Base-by-base conservation (phyloP, 1,139 yeast species). In the Pichia sp. region DNA sequence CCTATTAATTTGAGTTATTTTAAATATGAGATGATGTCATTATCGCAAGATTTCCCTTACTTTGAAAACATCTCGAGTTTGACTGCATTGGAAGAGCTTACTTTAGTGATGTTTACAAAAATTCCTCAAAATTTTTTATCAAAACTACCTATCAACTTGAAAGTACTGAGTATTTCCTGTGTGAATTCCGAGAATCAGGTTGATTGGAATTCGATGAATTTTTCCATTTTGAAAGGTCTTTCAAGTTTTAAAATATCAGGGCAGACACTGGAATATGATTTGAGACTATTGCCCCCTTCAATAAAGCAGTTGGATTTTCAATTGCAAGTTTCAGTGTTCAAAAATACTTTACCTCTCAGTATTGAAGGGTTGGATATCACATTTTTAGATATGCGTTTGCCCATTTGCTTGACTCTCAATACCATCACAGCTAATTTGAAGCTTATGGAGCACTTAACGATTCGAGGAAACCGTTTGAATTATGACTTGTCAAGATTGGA, bases 191-290 rank as follows among this genome's bases (percentile, higher is more conserved):
- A 54, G 30, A 47, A 1, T 23, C 31, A 8, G 11, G 44, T 51
- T 13, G 26, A 51, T 26, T 54, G 56, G 56, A 15, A 23, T 8
- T n/a, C 16, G 8, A 50, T 54, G 51, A 23, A 51, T 19, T 51
- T 54, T 16, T 41, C 54, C n/a, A 19, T 19, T 8, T 29, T 54
- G 7, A 43, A 47, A 31, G 26, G 15, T 2, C 13, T 54, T 13
- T 16, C 36, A 13, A 36, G 30, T 19, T 54, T 54, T 8, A 31
- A 40, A 47, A 51, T 54, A 7, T 10, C 38, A n/a, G 56, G 54
- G 3, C 31, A 19, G 5, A 48, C 43, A 6, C 1, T 13, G 10
- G 54, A 54, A 38, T 54, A 54, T 34, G 46, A 51, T 47, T 34
- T 54, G 26, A 19, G 26, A 4, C 32, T 43, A 19, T 16, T 54